Conservation (phyloP, 257 asterid species). For the Nicotiana tabacum region DNA sequence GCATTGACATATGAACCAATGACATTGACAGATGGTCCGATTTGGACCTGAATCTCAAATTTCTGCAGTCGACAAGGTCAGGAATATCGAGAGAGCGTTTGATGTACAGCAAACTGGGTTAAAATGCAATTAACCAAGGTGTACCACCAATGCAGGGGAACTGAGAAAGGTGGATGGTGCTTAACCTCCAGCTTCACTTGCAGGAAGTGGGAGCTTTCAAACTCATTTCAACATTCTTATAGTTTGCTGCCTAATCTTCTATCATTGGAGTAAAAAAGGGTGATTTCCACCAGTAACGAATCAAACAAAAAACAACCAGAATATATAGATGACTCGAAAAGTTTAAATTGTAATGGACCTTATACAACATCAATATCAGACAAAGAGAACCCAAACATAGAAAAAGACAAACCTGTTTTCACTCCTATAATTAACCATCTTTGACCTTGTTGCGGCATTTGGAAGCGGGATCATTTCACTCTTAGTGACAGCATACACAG, state of each 20-base stretch:
- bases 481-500: constrained; percentile 69
- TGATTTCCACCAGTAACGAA: not conserved
- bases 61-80: not conserved
- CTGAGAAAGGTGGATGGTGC: constrained; percentile 8
- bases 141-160: not conserved
- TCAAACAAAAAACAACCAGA: not conserved
- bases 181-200: not conserved
- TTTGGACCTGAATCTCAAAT: not conserved
- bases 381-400: not conserved
- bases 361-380: not conserved
- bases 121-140: not conserved
- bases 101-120: not conserved
- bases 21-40: not conserved
- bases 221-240: not conserved
- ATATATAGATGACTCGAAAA: not conserved
- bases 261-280: not conserved
- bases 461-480: constrained; percentile 80
- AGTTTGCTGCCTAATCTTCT: not conserved
- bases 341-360: not conserved
- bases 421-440: constrained; percentile 49
- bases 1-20: not conserved
- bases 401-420: constrained; percentile 63
- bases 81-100: not conserved
- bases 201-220: constrained; percentile 4
- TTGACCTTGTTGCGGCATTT: constrained; percentile 55